Percentiles rank a stretch among this genome's conserved stretches.
Conservation (phyloP, 768 basidiomycete genomes). For the Suillus americanus region DNA sequence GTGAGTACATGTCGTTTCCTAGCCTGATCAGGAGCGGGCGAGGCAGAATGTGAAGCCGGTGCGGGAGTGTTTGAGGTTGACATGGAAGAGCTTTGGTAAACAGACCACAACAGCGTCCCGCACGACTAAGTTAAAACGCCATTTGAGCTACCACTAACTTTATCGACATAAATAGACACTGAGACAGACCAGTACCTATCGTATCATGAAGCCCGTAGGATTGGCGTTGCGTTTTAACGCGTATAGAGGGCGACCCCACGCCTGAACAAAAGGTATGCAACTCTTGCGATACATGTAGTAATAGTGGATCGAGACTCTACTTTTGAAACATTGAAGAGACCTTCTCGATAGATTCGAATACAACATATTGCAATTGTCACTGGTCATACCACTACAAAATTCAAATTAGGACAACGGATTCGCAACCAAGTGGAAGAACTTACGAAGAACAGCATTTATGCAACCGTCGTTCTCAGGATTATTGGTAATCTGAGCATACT, state of each 20-base stretch:
- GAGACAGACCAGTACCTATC: neutral
- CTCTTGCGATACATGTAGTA: too few relatives aligned
- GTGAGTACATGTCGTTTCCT: conserved; percentile 46
- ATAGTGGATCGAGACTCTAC: neutral
- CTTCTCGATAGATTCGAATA: neutral
- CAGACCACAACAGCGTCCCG: conserved; percentile 16
- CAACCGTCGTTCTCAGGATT: conserved; percentile 97
- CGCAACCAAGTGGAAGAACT: conserved; percentile 30
- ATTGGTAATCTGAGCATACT: conserved; percentile 92
- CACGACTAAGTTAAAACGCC: neutral
- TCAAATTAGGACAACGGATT: neutral
- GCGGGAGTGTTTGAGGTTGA: conserved; percentile 30
- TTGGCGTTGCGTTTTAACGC: neutral
- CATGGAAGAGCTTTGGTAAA: conserved; percentile 26
- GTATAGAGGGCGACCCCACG: neutral
- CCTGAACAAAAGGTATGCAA: neutral
- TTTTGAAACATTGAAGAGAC: neutral
- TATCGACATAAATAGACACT: neutral
- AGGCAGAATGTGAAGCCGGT: conserved; percentile 29
- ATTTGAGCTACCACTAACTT: neutral
- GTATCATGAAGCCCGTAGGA: neutral
- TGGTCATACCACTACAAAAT: neutral
- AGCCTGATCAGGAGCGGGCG: conserved; percentile 27
- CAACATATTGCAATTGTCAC: neutral
- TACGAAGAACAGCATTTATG: conserved; percentile 91